These are phyloP conservation scores for Pseudonectria foliicola DNA, from an alignment of 2,329 filamentous ascomycete genomes.

Conservation along the genomic window DNA sequence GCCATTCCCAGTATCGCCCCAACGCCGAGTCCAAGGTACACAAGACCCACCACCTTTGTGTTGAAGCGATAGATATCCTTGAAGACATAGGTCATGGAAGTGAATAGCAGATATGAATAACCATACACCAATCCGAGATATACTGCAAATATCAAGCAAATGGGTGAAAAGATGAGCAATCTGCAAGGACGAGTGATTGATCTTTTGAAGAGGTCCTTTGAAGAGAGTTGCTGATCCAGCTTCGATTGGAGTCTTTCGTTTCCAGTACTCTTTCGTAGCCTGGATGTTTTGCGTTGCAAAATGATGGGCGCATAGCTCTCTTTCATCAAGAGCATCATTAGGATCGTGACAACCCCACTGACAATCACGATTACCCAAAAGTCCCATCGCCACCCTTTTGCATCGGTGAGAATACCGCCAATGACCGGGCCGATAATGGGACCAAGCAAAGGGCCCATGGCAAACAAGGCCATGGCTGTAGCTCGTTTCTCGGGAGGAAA, in stretches of 20 bases:
- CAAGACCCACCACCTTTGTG: constrained; percentile 12
- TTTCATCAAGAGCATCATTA: constrained; percentile 24
- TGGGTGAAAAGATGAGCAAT: constrained; percentile 44
- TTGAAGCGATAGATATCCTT: constrained; percentile 32
- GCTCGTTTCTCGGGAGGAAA: constrained; percentile 26
- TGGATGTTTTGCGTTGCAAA: constrained; percentile 28
- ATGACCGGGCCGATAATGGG: constrained; percentile 29
- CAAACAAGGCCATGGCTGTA: constrained; percentile 46
- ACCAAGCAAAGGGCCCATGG: constrained; percentile 43
- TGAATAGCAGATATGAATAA: constrained; percentile 47
- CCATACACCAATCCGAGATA: constrained; percentile 48
- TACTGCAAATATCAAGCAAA: constrained; percentile 37
- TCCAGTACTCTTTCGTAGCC: constrained; percentile 31
- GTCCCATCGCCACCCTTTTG: constrained; percentile 52
- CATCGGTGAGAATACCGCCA: constrained; percentile 56
- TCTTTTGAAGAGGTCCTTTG: constrained; percentile 28
- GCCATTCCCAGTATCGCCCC: no score
- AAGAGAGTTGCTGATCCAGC: constrained; percentile 30
- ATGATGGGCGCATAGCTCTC: constrained; percentile 33
- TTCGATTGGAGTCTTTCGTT: constrained; percentile 37
- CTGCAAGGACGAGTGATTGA: constrained; percentile 37
- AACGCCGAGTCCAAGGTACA: constrained; percentile 14
- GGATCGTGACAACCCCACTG: constrained; percentile 22
- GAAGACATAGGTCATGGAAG: constrained; percentile 47
- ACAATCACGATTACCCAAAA: constrained; percentile 58